Base-by-base conservation (phyloP, 2,329 filamentous ascomycete genomes). In the Colletotrichum agaves region DNA sequence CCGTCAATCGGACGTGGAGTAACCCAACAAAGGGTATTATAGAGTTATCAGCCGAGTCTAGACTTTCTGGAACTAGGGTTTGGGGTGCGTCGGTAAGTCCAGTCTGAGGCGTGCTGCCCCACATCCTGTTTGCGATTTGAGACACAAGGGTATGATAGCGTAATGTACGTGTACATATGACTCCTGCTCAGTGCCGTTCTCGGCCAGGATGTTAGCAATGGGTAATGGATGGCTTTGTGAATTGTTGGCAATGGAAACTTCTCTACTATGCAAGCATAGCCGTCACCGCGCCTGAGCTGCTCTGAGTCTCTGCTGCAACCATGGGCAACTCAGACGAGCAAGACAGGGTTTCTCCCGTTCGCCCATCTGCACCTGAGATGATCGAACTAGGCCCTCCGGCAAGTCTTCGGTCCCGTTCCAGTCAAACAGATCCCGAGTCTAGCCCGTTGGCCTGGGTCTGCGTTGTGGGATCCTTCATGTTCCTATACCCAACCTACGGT, bases 401-500 rank as follows among this genome's bases (percentile, higher is more conserved):
- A 2, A 49, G 61, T n/a, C 6, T 39, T 10, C 12, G n/a, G 2
- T 27, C 46, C 6, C 19, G 35, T 17, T 46, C 61, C 4, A 35
- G 41, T 17, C 47, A 35, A 21, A 15, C 21, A 12, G 65, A 70
- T 19, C 57, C 59, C 3, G 69, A 70, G 39, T 61, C 63, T 11
- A 70, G 53, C 47, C 59, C 57, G 21, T 8, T 39, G 4, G 66
- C 69, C 13, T 70, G 69, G 69, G 53, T 70, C 2, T 70, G 69
- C 44, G 66, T 63, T 10, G n/a, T 31, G 0, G 66, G 65, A 7
- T 66, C 66, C 2, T 70, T 70, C 12, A 27, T 70, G 15, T 70
- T 69, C 8, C 61, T 70, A 5, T 62, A 62, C 12, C 69, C 69
- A 3, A 69, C 61, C 8, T 70, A 69, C 12, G 69, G 69, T 66